Percentiles rank a stretch among this genome's conserved stretches.
Evolutionary conservation across 768 basidiomycete species (phyloP).

Genomic region (Mrakia frigida): DNA sequence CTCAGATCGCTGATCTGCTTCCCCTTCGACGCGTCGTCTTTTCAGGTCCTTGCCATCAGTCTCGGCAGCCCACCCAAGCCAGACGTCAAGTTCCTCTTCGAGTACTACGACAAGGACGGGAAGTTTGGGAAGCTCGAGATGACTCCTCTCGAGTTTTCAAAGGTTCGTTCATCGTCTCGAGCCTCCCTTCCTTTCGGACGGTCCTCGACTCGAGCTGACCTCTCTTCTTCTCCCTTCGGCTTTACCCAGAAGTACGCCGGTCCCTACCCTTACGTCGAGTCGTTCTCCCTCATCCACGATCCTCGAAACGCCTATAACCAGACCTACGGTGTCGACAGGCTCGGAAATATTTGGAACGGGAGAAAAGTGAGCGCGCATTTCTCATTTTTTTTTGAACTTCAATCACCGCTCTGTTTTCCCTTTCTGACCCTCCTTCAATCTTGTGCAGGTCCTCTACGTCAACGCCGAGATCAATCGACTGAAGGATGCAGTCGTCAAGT

Average conservation of each 20-base stretch:
- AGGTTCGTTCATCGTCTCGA: too few species aligned
- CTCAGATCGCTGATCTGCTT: too few species aligned
- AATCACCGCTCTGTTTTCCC: background rate
- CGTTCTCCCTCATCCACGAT: slow-evolving; percentile 91
- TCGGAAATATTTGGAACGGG: slow-evolving; percentile 88
- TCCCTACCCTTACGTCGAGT: slow-evolving; percentile 55
- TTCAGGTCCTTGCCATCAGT: slow-evolving; percentile 45
- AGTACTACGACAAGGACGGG: slow-evolving; percentile 76
- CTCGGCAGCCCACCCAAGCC: slow-evolving; percentile 80
- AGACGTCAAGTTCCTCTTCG: slow-evolving; percentile 68
- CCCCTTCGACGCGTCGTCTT: too few species aligned
- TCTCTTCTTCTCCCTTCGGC: slow-evolving; percentile 61
- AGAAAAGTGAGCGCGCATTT: background rate
- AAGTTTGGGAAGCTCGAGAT: slow-evolving; percentile 55
- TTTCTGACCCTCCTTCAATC: too few species aligned
- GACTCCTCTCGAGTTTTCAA: too few species aligned
- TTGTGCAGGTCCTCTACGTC: slow-evolving; percentile 51
- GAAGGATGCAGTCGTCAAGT: slow-evolving; percentile 74
- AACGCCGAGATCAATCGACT: slow-evolving; percentile 78
- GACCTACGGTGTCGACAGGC: slow-evolving; percentile 84
- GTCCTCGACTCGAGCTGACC: background rate
- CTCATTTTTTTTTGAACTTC: background rate
- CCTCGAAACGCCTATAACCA: slow-evolving; percentile 77
- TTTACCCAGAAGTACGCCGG: slow-evolving; percentile 56
- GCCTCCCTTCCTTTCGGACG: background rate